Evolutionary conservation across 495 filamentous ascomycete genomes (phyloP).

Genomic region (Hypoxylon trugodes): DNA sequence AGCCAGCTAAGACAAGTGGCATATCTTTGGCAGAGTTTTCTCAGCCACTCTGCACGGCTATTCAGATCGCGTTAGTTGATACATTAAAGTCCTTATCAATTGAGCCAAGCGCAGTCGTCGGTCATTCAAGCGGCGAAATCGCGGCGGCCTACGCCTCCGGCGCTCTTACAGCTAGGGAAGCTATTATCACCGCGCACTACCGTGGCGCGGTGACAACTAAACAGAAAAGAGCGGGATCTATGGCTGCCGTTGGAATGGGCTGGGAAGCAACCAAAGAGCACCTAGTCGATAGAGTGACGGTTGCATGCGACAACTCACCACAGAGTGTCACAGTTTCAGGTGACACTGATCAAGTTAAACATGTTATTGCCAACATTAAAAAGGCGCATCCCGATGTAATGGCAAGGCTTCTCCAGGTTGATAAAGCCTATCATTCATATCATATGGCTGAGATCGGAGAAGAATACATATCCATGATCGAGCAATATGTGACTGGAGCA

Average conservation of each 20-base stretch:
- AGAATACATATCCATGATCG: constrained; percentile 36
- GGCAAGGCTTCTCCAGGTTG: constrained; percentile 44
- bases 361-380: constrained; percentile 31
- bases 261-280: constrained; percentile 35
- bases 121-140: constrained; percentile 56
- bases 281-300: constrained; percentile 33
- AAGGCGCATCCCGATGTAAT: constrained; percentile 27
- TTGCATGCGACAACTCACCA: constrained; percentile 56
- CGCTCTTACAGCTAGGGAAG: constrained; percentile 36
- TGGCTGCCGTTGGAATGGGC: constrained; percentile 51
- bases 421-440: constrained; percentile 58
- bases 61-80: constrained; percentile 60
- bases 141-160: constrained; percentile 52
- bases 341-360: constrained; percentile 27
- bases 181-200: constrained; percentile 44
- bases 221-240: constrained; percentile 41
- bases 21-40: constrained; percentile 45
- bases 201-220: constrained; percentile 38
- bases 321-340: constrained; percentile 50
- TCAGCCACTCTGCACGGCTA: constrained; percentile 53
- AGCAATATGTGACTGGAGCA: constrained; percentile 20
- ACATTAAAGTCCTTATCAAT: constrained; percentile 57
- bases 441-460: constrained; percentile 41
- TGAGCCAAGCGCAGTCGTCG: constrained; percentile 46
- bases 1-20: constrained; percentile 25